phyloP scores from a whole-genome alignment of 345 rosid genomes.

The Lumnitzera littorea region DNA sequence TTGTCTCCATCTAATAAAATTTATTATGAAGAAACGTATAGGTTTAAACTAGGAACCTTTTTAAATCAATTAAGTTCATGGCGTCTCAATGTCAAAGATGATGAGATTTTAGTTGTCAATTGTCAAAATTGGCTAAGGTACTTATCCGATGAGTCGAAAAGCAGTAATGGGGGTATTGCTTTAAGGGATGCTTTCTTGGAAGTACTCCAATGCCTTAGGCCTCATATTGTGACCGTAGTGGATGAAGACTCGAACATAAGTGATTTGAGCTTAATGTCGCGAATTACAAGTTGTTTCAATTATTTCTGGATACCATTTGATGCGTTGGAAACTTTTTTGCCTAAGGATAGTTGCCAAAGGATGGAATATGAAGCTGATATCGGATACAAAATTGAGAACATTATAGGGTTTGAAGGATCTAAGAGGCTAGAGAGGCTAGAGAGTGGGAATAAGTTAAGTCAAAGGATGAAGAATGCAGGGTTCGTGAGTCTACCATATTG shows the following conservation, averaged over 20 bases:
- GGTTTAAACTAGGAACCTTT: conserved; percentile 26
- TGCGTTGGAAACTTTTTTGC: conserved; percentile 61
- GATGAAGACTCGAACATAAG: conserved; percentile 61
- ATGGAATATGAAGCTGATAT: conserved; percentile 55
- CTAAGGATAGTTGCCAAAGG: conserved; percentile 53
- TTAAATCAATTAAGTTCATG: conserved; percentile 28
- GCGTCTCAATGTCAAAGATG: conserved; percentile 26
- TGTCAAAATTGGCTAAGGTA: conserved; percentile 69
- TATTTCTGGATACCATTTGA: conserved; percentile 76
- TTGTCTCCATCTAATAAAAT: conserved; percentile 4
- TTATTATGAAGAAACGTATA: neutral
- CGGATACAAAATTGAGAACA: conserved; percentile 52
- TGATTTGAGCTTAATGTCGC: conserved; percentile 33
- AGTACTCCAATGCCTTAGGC: conserved; percentile 38
- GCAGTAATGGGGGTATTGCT: conserved; percentile 10
- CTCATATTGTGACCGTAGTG: conserved; percentile 33
- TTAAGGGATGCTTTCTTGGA: conserved; percentile 33
- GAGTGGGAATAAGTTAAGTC: conserved; percentile 27
- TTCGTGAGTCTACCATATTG: conserved; percentile 34
- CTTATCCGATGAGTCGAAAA: conserved; percentile 30
- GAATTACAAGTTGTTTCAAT: conserved; percentile 56
- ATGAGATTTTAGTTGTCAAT: conserved; percentile 55
- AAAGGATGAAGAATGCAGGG: conserved; percentile 45
- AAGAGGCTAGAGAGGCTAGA: conserved; percentile 53
- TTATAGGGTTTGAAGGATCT: conserved; percentile 40